Conservation (phyloP, 306 rosid genomes). For the Carpinus viminea region DNA sequence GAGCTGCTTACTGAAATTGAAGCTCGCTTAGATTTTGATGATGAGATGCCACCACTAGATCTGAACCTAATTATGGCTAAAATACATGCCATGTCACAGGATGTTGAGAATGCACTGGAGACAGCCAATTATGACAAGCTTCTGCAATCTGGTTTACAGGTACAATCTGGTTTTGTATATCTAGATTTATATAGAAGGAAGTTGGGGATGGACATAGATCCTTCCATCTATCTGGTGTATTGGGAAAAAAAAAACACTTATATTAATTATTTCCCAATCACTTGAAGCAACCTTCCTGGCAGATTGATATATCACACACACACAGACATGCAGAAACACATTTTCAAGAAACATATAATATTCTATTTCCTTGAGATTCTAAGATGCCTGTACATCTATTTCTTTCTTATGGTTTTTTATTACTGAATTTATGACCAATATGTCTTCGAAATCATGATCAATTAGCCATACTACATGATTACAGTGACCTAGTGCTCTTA, state of each 20-base stretch:
- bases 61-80: constrained; percentile 50
- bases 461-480: background rate
- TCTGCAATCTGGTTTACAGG: constrained; percentile 97
- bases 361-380: background rate
- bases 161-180: constrained; percentile 13
- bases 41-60: constrained; percentile 92
- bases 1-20: constrained; percentile 95
- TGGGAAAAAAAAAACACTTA: background rate
- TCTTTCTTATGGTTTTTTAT: background rate
- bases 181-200: background rate
- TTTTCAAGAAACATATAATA: background rate
- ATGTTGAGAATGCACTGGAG: constrained; percentile 79
- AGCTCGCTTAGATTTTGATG: constrained; percentile 93
- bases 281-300: background rate
- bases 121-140: constrained; percentile 94
- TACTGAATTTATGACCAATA: background rate
- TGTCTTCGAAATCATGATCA: background rate
- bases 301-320: background rate
- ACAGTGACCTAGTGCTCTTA: background rate
- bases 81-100: constrained; percentile 64
- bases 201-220: background rate
- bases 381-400: background rate
- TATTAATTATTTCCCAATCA: background rate
- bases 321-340: background rate
- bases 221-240: background rate